phyloP scores from a whole-genome alignment of 1,284 basidiomycete genomes.

The Ustilago tritici region DNA sequence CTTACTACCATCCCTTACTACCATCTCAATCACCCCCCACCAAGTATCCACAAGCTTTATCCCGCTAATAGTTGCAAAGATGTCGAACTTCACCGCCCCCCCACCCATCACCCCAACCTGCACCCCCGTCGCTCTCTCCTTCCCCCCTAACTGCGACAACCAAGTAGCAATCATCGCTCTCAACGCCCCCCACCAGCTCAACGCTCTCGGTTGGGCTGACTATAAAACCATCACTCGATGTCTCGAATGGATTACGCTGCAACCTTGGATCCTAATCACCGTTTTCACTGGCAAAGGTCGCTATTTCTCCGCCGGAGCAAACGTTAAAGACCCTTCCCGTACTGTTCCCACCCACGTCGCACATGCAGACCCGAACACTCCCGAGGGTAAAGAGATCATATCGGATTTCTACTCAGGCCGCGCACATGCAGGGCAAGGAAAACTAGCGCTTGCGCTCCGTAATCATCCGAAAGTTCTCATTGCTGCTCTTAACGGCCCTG shows the following conservation, averaged over 20 bases:
- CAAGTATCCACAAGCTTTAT: neutral
- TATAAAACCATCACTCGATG: constrained; percentile 34
- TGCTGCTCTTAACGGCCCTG: constrained; percentile 57
- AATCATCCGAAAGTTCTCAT: constrained; percentile 52
- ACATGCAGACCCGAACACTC: constrained; percentile 18
- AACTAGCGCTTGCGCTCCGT: constrained; percentile 31
- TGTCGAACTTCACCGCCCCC: constrained; percentile 28
- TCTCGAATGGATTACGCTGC: constrained; percentile 52
- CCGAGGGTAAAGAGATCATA: constrained; percentile 18
- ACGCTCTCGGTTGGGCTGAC: constrained; percentile 42
- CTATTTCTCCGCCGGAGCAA: constrained; percentile 57
- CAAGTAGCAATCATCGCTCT: constrained; percentile 49
- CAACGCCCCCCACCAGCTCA: constrained; percentile 45
- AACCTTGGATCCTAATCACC: constrained; percentile 46
- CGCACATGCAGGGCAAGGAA: constrained; percentile 26
- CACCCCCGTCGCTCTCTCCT: constrained; percentile 43
- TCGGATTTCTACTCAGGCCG: constrained; percentile 29
- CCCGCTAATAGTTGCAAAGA: neutral
- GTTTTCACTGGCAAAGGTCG: constrained; percentile 55
- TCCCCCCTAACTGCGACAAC: constrained; percentile 47
- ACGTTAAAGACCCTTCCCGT: constrained; percentile 53
- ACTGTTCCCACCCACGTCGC: constrained; percentile 19
- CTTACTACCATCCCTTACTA: neutral
- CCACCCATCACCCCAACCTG: constrained; percentile 29
- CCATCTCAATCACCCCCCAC: neutral